A percentile compares a stretch with the other conserved stretches of the same genome.
Conservation (phyloP, 2,329 filamentous ascomycete species). For the Aspergillus fumigatus region DNA sequence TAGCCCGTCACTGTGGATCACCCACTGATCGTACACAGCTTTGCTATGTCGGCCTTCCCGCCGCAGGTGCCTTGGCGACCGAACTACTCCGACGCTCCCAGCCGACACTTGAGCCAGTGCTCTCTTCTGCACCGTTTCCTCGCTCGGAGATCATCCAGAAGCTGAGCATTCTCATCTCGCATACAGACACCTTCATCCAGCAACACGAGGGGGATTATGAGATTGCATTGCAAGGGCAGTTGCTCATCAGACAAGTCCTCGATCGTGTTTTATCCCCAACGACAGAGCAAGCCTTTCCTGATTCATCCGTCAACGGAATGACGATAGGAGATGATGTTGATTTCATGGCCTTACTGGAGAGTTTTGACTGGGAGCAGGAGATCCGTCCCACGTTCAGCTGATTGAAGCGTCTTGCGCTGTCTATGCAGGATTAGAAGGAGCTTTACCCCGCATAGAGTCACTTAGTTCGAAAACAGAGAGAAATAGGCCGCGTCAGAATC, state of each 20-base stretch:
- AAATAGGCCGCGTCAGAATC: constrained; percentile 21
- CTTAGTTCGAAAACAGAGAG: neutral
- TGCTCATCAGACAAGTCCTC: constrained; percentile 12
- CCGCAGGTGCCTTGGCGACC: constrained; percentile 16
- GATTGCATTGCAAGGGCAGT: constrained; percentile 5
- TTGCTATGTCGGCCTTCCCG: constrained; percentile 20
- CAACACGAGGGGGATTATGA: constrained; percentile 11
- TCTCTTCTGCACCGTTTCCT: constrained; percentile 5
- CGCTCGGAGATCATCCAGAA: constrained; percentile 20
- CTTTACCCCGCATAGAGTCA: too few species aligned
- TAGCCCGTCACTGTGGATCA: neutral
- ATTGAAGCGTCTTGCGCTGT: neutral
- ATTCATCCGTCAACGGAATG: neutral
- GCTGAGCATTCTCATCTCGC: constrained; percentile 16
- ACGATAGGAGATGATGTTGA: constrained; percentile 3
- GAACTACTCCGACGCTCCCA: constrained; percentile 20
- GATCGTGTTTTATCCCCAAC: constrained; percentile 11
- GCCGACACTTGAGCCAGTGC: neutral
- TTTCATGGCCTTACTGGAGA: constrained; percentile 13
- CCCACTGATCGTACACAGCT: constrained; percentile 7
- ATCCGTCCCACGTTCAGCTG: neutral
- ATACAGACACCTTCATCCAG: constrained; percentile 9
- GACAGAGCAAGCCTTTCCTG: neutral
- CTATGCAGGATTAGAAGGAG: too few species aligned
- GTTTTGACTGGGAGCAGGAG: constrained; percentile 16